A percentile compares a stretch with the other conserved stretches of the same genome.
These are phyloP conservation scores for Ploettnerulaceae sp. DNA, from an alignment of 2,329 filamentous ascomycete species.

Conservation along the genomic window DNA sequence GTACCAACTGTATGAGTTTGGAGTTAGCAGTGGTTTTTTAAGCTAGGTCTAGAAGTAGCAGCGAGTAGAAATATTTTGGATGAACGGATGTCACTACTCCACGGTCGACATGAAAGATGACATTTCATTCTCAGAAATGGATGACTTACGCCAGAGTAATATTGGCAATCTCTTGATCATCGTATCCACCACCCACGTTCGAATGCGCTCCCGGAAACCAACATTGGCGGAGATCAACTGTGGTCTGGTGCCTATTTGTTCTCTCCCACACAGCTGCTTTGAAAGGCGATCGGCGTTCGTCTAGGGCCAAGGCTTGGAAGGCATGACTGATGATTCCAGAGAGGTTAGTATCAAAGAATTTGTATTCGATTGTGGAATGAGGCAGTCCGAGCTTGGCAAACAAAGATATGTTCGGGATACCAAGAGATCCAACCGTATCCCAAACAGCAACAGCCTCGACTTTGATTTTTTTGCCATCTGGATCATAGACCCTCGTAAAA, in stretches of 20 bases:
- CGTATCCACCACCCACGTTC: constrained; percentile 45
- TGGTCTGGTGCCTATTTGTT: constrained; percentile 18
- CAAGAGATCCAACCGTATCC: constrained; percentile 40
- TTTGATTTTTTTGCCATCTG: constrained; percentile 34
- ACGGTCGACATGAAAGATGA: too few species aligned
- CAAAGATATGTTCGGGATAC: constrained; percentile 40
- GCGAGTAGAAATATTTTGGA: too few species aligned
- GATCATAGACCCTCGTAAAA: constrained; percentile 34
- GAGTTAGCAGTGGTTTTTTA: too few species aligned
- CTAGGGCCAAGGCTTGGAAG: constrained; percentile 47
- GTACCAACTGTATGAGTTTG: too few species aligned
- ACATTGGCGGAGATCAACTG: constrained; percentile 35
- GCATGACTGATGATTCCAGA: constrained; percentile 41
- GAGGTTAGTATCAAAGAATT: constrained; percentile 42
- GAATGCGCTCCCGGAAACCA: constrained; percentile 44
- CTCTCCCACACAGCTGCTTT: constrained; percentile 39
- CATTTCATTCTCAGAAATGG: too few species aligned
- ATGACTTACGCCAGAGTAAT: constrained; percentile 44
- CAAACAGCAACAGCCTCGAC: constrained; percentile 46
- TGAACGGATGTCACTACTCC: too few species aligned
- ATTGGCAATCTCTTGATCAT: constrained; percentile 44
- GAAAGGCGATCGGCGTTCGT: constrained; percentile 42
- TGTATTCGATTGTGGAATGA: constrained; percentile 35
- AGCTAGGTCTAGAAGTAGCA: too few species aligned
- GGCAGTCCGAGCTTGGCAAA: constrained; percentile 33